A percentile compares a stretch with the other conserved stretches of the same genome.
phyloP scores from a whole-genome alignment of 73 alveolate genomes.

The Effrenium voratum region DNA sequence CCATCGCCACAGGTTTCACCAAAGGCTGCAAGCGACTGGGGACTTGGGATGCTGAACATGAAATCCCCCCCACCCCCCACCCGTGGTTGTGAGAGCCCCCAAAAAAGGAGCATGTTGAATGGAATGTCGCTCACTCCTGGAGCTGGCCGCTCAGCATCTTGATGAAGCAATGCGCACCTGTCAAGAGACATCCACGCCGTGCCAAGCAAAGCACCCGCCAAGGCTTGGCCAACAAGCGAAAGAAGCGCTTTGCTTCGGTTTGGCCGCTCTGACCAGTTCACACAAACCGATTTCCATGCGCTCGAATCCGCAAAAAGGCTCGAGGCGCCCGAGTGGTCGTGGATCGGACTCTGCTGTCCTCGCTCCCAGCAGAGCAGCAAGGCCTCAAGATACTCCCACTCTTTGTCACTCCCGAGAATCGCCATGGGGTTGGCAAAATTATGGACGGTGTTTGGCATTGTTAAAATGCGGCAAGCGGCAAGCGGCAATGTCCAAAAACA shows the following conservation, averaged over 20 bases:
- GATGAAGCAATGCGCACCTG: slow-evolving; percentile 78
- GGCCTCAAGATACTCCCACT: too few relatives aligned
- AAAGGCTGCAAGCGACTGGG: too few relatives aligned
- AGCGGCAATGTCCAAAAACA: too few relatives aligned
- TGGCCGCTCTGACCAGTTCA: not conserved
- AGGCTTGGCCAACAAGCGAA: not conserved
- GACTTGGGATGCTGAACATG: too few relatives aligned
- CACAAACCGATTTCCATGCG: not conserved
- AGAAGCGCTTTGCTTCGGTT: not conserved
- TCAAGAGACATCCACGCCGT: not conserved
- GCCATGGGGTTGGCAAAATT: too few relatives aligned
- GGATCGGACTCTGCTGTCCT: slow-evolving; percentile 92
- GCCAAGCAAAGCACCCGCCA: not conserved
- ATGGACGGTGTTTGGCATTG: too few relatives aligned
- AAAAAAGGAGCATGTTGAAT: too few relatives aligned
- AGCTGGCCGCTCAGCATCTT: slow-evolving; percentile 80
- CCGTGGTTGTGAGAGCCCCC: not conserved
- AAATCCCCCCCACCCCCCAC: too few relatives aligned
- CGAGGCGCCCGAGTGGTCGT: slow-evolving; percentile 43
- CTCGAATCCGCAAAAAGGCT: not conserved
- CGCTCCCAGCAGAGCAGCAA: slow-evolving; percentile 77
- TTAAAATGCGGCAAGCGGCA: too few relatives aligned
- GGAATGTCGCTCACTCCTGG: not conserved
- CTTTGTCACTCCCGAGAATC: too few relatives aligned
- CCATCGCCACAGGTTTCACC: too few relatives aligned